Conservation (phyloP, 2,329 filamentous ascomycete genomes). For the Botrytis aclada region DNA sequence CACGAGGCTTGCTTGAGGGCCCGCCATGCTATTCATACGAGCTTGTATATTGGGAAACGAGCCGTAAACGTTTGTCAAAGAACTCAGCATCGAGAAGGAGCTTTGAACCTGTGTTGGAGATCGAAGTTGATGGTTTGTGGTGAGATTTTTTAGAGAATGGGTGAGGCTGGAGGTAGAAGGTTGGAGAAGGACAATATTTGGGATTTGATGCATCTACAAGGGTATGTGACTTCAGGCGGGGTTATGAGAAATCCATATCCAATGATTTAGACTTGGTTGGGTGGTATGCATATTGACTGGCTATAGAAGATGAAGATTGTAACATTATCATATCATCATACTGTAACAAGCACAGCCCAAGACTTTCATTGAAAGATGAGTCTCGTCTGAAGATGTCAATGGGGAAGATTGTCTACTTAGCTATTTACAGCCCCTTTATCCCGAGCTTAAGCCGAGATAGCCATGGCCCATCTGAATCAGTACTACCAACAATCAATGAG, state of each 20-base stretch:
- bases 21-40: background rate
- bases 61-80: background rate
- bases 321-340: background rate
- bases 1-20: background rate
- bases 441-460: constrained; percentile 5
- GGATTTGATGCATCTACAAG: background rate
- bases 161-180: background rate
- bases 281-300: background rate
- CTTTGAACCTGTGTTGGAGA: background rate
- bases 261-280: background rate
- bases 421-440: background rate
- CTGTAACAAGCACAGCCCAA: background rate
- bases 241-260: background rate
- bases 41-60: background rate
- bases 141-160: background rate
- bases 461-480: background rate
- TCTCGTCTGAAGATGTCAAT: background rate
- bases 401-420: background rate
- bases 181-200: background rate
- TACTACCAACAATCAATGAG: background rate
- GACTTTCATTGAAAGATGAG: background rate
- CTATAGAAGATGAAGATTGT: background rate
- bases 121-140: background rate
- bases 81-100: background rate
- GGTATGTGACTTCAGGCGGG: background rate